Conservation (phyloP, 2,329 filamentous ascomycete genomes). For the Fusarium torreyae region DNA sequence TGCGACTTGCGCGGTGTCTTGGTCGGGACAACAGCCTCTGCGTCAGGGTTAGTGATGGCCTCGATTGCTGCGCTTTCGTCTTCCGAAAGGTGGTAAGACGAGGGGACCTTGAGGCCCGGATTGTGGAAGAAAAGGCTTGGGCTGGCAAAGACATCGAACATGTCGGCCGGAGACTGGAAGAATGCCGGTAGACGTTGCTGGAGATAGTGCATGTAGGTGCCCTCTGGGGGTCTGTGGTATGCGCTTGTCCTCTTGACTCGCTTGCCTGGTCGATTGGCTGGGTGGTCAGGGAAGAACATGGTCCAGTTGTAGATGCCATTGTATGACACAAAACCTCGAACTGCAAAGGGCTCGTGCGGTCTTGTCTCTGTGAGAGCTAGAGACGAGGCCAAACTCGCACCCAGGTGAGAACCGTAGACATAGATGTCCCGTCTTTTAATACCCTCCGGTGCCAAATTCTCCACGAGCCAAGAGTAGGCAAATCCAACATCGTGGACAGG, state of each 20-base stretch:
- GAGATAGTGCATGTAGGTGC: conserved; percentile 57
- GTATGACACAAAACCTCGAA: conserved; percentile 69
- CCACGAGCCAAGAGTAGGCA: conserved; percentile 68
- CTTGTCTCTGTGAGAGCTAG: conserved; percentile 71
- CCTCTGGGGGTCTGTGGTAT: conserved; percentile 42
- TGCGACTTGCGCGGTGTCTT: conserved; percentile 59
- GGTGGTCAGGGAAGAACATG: conserved; percentile 69
- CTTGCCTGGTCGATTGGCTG: conserved; percentile 55
- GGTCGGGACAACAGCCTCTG: conserved; percentile 1
- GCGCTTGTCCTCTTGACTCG: conserved; percentile 33
- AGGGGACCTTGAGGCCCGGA: conserved; percentile 63
- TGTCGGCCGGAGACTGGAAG: conserved; percentile 64
- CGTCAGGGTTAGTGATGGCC: conserved; percentile 45
- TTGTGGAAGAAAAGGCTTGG: conserved; percentile 72
- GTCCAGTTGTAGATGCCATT: conserved; percentile 78
- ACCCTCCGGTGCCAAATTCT: conserved; percentile 59
- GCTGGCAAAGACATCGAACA: conserved; percentile 74
- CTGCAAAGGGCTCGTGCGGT: conserved; percentile 59
- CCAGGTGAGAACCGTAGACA: conserved; percentile 71
- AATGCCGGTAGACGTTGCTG: conserved; percentile 57
- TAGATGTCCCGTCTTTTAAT: conserved; percentile 56
- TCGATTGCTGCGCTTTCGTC: conserved; percentile 49
- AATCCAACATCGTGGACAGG: conserved; percentile 70
- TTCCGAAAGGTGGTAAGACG: conserved; percentile 59
- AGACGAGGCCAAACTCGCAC: conserved; percentile 70